Evolutionary conservation across 2,329 filamentous ascomycete species (phyloP), one percentile per base, ranked within the genome.

Genomic region (Cladosporium cucumerinum): DNA sequence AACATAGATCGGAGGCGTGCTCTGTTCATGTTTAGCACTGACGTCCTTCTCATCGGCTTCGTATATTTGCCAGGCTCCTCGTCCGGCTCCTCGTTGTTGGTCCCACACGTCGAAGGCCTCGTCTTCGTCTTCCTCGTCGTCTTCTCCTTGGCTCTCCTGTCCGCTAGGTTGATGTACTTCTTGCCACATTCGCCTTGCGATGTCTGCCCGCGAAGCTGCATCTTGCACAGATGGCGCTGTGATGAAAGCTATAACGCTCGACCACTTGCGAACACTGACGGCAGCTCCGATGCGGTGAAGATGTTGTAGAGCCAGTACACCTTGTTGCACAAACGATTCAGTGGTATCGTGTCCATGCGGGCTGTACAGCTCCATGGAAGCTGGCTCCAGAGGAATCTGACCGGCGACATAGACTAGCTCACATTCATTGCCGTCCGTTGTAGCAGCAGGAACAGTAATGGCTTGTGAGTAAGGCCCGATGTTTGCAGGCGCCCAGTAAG

Each of bases 381-480:
- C 85, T 0, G 95, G 93, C 5, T 94, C 79, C 3, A 99, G 84
- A 1, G 94, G 92, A 58, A 99, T 97, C 77, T 98, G 95, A 0
- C 95, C 95, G 0, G 95, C 93, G 39, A 97, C 83, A 63, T 87
- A 88, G 18, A 94, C 81, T 11, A 85, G 8, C 49, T 34, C 49
- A 26, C 36, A 16, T 54, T 66, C 58, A 39, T 30, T 14, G 36
- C 68, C 61, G 12, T 74, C 73, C 23, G 72, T 67, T 2, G 26
- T 11, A 14, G 49, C 36, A 18, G 52, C 25, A 25, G 81, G 81
- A 12, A 86, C 78, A 2, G 85, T 82, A 58, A 95, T 87, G 4
- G 93, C 92, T 79, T 99, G 95, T 64, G 93, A 97, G 77, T 98
- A 98, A 0, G 95, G 95, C 0, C 95, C 95, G 62, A 99, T 98